Evolutionary conservation across 495 filamentous ascomycete genomes (phyloP).

Genomic region (Elaphomyces granulatus): DNA sequence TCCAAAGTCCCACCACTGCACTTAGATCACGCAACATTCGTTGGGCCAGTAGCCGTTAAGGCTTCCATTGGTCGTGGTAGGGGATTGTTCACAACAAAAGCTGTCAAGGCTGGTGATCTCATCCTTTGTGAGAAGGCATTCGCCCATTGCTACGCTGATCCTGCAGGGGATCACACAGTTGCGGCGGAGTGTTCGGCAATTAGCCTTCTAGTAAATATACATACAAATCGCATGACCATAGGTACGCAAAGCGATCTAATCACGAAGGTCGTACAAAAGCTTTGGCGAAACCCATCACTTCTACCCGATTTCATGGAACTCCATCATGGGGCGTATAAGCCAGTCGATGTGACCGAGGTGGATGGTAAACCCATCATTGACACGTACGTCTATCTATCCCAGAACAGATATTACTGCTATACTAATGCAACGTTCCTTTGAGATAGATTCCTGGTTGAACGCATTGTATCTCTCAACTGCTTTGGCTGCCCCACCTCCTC

Average conservation of each 20-base stretch:
- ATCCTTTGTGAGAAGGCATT: constrained; percentile 45
- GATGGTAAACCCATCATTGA: constrained; percentile 38
- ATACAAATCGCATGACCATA: constrained; percentile 14
- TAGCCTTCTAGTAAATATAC: constrained; percentile 21
- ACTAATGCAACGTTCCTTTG: too few relatives aligned
- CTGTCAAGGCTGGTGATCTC: constrained; percentile 37
- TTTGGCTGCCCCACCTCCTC: constrained; percentile 30
- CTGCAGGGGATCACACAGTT: background rate
- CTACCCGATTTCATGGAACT: constrained; percentile 23
- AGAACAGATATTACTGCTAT: too few relatives aligned
- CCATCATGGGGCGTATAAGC: constrained; percentile 25
- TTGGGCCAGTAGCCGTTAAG: constrained; percentile 19
- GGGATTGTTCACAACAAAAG: constrained; percentile 35
- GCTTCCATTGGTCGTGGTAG: constrained; percentile 17
- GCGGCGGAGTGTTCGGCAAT: constrained; percentile 7
- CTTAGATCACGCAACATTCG: constrained; percentile 35
- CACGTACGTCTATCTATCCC: too few relatives aligned
- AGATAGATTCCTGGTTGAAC: constrained; percentile 15
- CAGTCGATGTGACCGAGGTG: constrained; percentile 18
- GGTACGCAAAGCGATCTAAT: too few relatives aligned
- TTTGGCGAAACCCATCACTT: constrained; percentile 37
- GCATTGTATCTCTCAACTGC: constrained; percentile 33
- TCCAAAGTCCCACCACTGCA: constrained; percentile 15
- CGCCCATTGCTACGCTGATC: constrained; percentile 15
- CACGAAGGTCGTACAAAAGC: constrained; percentile 32